Evolutionary conservation across 176 grass and related monocot species (phyloP).

Genomic region (Triticum urartu): DNA sequence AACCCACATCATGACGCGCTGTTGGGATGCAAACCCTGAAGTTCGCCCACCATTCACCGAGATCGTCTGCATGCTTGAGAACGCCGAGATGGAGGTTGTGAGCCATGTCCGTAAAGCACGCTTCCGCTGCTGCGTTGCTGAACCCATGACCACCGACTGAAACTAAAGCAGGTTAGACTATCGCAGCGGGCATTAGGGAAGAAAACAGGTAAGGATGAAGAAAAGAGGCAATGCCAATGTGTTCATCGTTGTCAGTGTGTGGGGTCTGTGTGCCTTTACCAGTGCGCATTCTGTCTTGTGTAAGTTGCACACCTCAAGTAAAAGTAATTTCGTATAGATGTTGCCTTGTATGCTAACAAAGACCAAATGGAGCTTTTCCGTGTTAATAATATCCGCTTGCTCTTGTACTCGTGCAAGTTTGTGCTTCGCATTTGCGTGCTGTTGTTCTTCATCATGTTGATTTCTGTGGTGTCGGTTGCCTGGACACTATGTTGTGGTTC

Average conservation of each 20-base stretch:
- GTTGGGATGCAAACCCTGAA: slow-evolving; percentile 91
- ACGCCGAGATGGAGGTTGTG: slow-evolving; percentile 71
- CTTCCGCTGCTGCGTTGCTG: slow-evolving; percentile 88
- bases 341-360: slow-evolving; percentile 50
- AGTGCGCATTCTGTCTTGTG: slow-evolving; percentile 38
- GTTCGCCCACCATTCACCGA: slow-evolving; percentile 84
- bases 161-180: slow-evolving; percentile 26
- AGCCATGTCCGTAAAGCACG: slow-evolving; percentile 84
- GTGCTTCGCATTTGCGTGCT: neutral
- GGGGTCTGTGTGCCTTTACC: slow-evolving; percentile 24
- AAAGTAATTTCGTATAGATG: slow-evolving; percentile 48
- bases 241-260: neutral
- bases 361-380: slow-evolving; percentile 41
- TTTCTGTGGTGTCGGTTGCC: neutral
- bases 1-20: slow-evolving; percentile 88
- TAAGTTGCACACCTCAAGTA: slow-evolving; percentile 47
- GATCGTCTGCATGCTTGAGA: slow-evolving; percentile 91
- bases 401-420: slow-evolving; percentile 4
- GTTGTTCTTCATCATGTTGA: neutral
- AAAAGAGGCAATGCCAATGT: slow-evolving; percentile 29
- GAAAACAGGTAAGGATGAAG: slow-evolving; percentile 18
- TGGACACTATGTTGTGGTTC: neutral
- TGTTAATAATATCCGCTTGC: slow-evolving; percentile 53
- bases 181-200: neutral
- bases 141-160: slow-evolving; percentile 92